Evolutionary conservation across 192 early-diverging fungal genomes (phyloP).

Genomic region (Phlyctochytrium arcticum): DNA sequence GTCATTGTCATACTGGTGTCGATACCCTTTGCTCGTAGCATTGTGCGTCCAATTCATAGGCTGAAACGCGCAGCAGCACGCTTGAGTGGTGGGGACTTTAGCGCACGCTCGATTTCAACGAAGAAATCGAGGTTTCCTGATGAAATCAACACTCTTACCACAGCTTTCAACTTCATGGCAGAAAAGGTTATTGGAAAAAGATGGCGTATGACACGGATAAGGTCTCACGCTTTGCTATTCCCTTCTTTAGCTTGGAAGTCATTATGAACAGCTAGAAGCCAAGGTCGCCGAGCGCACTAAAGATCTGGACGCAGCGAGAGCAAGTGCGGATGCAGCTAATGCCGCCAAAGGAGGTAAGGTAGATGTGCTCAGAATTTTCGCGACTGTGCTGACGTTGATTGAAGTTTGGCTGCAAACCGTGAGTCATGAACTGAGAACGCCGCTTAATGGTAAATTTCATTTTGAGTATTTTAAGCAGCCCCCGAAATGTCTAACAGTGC

Average conservation of each 20-base stretch:
- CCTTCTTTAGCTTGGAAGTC: slow-evolving; percentile 1
- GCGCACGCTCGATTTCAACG: background rate
- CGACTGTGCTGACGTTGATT: background rate
- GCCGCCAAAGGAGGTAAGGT: slow-evolving; percentile 17
- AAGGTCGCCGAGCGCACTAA: slow-evolving; percentile 21
- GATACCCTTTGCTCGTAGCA: background rate
- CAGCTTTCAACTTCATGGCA: slow-evolving; percentile 25
- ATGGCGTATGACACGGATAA: no score
- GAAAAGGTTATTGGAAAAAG: no score
- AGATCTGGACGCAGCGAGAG: slow-evolving; percentile 16
- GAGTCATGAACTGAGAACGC: slow-evolving; percentile 15
- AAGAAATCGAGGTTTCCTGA: background rate
- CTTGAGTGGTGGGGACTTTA: slow-evolving; percentile 5
- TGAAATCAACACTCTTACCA: slow-evolving; percentile 15
- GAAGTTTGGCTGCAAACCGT: background rate
- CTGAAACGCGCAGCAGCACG: background rate
- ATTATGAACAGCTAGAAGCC: slow-evolving; percentile 10
- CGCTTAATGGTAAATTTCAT: slow-evolving; percentile 17
- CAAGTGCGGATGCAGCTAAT: slow-evolving; percentile 19
- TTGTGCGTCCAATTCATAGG: slow-evolving; percentile 9
- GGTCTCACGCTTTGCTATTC: no score
- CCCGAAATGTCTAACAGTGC: no score
- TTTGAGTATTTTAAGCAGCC: no score
- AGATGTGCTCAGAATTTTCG: background rate
- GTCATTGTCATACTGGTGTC: background rate